These are phyloP conservation scores for Candida freyschussii DNA, from an alignment of 1,139 yeast species.

Conservation along the genomic window DNA sequence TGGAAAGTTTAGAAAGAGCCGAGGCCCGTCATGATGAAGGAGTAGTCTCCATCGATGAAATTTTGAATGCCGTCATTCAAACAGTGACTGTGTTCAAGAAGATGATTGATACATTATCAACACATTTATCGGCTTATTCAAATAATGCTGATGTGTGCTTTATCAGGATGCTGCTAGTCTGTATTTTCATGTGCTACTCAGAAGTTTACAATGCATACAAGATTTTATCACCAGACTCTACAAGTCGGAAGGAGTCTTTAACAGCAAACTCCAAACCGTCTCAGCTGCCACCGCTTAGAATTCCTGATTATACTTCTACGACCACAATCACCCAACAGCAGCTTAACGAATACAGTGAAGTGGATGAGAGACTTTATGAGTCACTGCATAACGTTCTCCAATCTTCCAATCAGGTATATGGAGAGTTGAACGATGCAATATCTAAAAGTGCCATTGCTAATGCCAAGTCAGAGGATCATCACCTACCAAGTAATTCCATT, in stretches of 20 bases:
- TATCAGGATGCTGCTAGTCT: slow-evolving; percentile 66
- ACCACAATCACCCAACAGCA: slow-evolving; percentile 29
- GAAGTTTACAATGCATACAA: slow-evolving; percentile 75
- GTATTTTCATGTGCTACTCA: slow-evolving; percentile 66
- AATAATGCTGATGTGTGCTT: slow-evolving; percentile 62
- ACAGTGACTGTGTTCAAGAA: slow-evolving; percentile 44
- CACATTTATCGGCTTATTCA: slow-evolving; percentile 44
- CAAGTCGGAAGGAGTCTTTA: slow-evolving; percentile 8
- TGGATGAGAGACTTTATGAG: slow-evolving; percentile 71
- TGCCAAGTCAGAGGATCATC: slow-evolving; percentile 28
- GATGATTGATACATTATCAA: slow-evolving; percentile 44
- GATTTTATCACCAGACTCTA: slow-evolving; percentile 39
- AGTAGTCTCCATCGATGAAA: slow-evolving; percentile 26
- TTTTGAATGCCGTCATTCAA: slow-evolving; percentile 32
- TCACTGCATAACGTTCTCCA: slow-evolving; percentile 70
- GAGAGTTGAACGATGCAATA: slow-evolving; percentile 73
- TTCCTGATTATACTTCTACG: slow-evolving; percentile 14
- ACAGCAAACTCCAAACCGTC: slow-evolving; percentile 9
- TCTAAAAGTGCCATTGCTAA: slow-evolving; percentile 63
- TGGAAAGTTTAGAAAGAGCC: slow-evolving; percentile 50
- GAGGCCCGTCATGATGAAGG: slow-evolving; percentile 10
- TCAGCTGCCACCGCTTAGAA: slow-evolving; percentile 20
- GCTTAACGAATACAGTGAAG: slow-evolving; percentile 39
- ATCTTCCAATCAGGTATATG: slow-evolving; percentile 75
- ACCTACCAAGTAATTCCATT: slow-evolving; percentile 23